Conservation (phyloP, 2,329 filamentous ascomycete species). For the Cladophialophora yegresii region DNA sequence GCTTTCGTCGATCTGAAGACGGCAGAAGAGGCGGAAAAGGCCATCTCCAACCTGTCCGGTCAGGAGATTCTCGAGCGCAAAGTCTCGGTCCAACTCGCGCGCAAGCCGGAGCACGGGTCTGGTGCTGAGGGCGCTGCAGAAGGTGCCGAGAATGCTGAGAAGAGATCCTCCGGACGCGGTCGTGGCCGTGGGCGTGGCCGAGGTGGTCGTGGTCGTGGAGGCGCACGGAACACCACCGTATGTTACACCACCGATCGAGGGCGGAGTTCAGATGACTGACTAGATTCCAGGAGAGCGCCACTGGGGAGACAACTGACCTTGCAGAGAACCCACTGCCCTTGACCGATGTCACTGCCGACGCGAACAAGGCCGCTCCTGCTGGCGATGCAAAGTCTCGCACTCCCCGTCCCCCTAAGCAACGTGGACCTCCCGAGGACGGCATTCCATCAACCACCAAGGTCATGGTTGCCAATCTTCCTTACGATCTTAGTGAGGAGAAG, state of each 20-base stretch:
- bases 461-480: conserved; percentile 99
- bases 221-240: conserved; percentile 27
- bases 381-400: conserved; percentile 47
- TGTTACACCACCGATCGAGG: conserved; percentile 13
- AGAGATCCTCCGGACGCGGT: conserved; percentile 59
- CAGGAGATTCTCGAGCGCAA: conserved; percentile 98
- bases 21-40: conserved; percentile 89
- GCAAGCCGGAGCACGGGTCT: conserved; percentile 88
- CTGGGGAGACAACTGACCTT: conserved; percentile 47
- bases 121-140: conserved; percentile 73
- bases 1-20: conserved; percentile 98
- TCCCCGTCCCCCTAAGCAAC: conserved; percentile 69
- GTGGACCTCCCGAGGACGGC: conserved; percentile 93
- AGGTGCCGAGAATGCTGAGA: conserved; percentile 63
- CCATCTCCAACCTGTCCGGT: conserved; percentile 91
- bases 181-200: conserved; percentile 63
- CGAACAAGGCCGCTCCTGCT: conserved; percentile 42
- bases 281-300: conserved; percentile 37
- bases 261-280: conserved; percentile 12
- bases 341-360: conserved; percentile 60
- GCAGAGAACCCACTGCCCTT: conserved; percentile 57
- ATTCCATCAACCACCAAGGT: conserved; percentile 99
- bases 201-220: conserved; percentile 66
- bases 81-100: conserved; percentile 97
- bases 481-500: conserved; percentile 97